These are phyloP conservation scores for Myriosclerotinia scirpicola DNA, from an alignment of 2,329 filamentous ascomycete genomes.

Conservation along the genomic window DNA sequence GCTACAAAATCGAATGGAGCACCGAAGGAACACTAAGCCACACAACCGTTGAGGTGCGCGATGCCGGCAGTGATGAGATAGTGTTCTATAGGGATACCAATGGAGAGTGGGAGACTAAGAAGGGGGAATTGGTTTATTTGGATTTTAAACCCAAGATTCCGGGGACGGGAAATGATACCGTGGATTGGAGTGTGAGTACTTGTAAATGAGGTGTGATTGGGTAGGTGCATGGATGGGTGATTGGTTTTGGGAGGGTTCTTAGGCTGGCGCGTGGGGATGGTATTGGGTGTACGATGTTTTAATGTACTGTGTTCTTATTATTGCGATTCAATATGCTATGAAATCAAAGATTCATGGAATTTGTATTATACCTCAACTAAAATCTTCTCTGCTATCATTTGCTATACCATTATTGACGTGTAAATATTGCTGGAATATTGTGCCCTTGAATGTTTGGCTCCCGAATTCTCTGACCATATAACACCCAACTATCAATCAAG, in stretches of 20 bases:
- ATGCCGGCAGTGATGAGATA: conserved; percentile 44
- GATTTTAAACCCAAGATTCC: conserved; percentile 50
- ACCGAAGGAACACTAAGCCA: conserved; percentile 45
- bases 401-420: neutral
- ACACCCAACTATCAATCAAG: conserved; percentile 10
- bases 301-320: neutral
- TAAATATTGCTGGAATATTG: neutral
- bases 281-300: neutral
- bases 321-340: neutral
- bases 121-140: conserved; percentile 47
- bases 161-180: conserved; percentile 47
- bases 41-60: conserved; percentile 44
- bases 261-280: neutral
- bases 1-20: conserved; percentile 45
- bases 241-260: neutral
- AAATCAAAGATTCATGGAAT: neutral
- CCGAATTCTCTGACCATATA: neutral
- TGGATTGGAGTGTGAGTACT: conserved; percentile 46
- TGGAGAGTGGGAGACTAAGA: conserved; percentile 48
- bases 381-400: neutral
- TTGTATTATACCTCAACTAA: neutral
- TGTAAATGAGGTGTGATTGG: conserved; percentile 36
- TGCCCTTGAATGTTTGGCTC: neutral
- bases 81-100: conserved; percentile 49
- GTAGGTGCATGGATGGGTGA: neutral